Evolutionary conservation across 352 stramenopile genomes (phyloP).

Genomic region (Pythium phragmiticola): DNA sequence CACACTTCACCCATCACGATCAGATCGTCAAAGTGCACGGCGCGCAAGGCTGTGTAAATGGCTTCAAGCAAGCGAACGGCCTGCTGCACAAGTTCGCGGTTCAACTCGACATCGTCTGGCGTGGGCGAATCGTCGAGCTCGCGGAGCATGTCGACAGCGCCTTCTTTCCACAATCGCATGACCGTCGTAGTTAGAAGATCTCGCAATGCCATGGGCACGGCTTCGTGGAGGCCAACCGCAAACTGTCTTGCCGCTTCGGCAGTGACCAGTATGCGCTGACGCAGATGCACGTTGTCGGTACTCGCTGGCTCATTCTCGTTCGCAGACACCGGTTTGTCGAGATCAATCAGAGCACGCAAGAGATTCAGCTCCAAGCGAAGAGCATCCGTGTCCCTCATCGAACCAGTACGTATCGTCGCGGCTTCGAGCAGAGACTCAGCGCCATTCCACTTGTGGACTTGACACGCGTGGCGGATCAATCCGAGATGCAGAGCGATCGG

Average conservation of each 20-base stretch:
- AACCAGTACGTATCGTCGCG: background rate
- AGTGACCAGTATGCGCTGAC: background rate
- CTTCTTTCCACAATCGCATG: slow-evolving; percentile 35
- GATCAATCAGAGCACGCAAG: slow-evolving; percentile 2
- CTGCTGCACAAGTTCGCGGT: background rate
- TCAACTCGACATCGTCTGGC: slow-evolving; percentile 1
- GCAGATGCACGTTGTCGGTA: background rate
- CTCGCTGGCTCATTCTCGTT: background rate
- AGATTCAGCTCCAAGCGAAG: slow-evolving; percentile 9
- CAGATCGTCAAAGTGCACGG: slow-evolving; percentile 50
- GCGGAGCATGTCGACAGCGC: slow-evolving; percentile 27
- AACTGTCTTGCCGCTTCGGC: slow-evolving; percentile 1
- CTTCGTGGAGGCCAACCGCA: background rate
- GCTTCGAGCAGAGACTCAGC: background rate
- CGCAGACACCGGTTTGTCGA: background rate
- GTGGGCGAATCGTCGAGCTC: slow-evolving; percentile 30
- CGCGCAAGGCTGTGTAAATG: slow-evolving; percentile 41
- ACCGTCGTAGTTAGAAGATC: slow-evolving; percentile 3
- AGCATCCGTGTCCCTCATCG: background rate
- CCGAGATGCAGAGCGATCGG: slow-evolving; percentile 4
- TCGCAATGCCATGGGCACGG: background rate
- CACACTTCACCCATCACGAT: slow-evolving; percentile 46
- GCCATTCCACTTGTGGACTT: background rate
- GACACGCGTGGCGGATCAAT: slow-evolving; percentile 9
- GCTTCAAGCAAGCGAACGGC: slow-evolving; percentile 31